Evolutionary conservation across 169 alveolate species (phyloP), one percentile per base, ranked within the genome.

Genomic region (Eimeria tenella): DNA sequence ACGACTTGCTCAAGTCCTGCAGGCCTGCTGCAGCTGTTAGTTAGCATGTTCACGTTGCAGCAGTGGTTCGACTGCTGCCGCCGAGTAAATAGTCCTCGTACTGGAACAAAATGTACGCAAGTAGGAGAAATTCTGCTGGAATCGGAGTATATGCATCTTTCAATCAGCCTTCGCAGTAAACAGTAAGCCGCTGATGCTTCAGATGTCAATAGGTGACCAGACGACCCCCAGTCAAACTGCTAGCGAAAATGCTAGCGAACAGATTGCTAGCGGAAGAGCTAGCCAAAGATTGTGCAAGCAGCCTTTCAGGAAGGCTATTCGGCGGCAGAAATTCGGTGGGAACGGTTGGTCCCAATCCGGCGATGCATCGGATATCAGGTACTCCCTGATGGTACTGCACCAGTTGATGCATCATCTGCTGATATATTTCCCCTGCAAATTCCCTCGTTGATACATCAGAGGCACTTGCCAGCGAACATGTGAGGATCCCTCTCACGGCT

Each of bases 301-400:
- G 87, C 87, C 87, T 55, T 79, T 19, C 68, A 79, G 52, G 53
- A 79, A 79, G 87, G 87, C 87, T 21, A 60, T 49, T 55, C 42
- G 87, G 87, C 87, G 63, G 87, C 87, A 79, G 87, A 79, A 79
- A 79, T 79, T 79, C 56, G 87, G 52, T 79, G 87, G 87, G 68
- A 79, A 79, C 56, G 68, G 87, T 79, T 65, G 52, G 52, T 79
- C 87, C 87, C 87, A 79, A 49, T 55, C 87, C 87, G 71, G 63
- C 19, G 19, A 79, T 55, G 87, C 68, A 79, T 19, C 70, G 70
- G 71, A 7, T 79, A 49, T 79, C 87, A 52, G 87, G 87, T 79
- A 79, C 21, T 79, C 87, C 86, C 87, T 79, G 87, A 79, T 79
- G 70, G 71, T 53, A 55, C 53, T 53, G 87, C 87, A 53, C 87